These are phyloP conservation scores for Xylariales sp. DNA, from an alignment of 2,329 filamentous ascomycete species.

Conservation along the genomic window DNA sequence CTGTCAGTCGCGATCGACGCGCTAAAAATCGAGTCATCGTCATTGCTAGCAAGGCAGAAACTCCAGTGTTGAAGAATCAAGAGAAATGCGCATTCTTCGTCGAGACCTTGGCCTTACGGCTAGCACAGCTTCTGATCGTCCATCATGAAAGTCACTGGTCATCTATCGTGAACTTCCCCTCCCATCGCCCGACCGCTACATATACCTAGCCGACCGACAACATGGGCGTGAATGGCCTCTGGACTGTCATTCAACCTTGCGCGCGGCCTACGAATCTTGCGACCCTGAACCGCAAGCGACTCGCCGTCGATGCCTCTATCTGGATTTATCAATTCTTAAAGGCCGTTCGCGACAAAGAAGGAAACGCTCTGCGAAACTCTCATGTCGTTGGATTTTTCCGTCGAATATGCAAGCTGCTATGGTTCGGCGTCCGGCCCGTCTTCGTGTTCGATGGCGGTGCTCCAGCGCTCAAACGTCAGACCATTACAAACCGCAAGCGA, in stretches of 20 bases:
- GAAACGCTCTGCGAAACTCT: slow-evolving; percentile 91
- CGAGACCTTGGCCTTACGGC: not conserved
- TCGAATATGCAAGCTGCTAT: slow-evolving; percentile 94
- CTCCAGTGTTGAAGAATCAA: no score
- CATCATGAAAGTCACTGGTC: no score
- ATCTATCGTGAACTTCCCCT: no score
- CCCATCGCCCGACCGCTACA: no score
- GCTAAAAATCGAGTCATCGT: slow-evolving; percentile 6
- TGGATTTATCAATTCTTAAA: slow-evolving; percentile 99
- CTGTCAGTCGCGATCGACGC: slow-evolving; percentile 3
- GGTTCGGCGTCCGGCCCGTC: slow-evolving; percentile 92
- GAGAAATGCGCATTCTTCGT: no score
- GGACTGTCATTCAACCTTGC: slow-evolving; percentile 92
- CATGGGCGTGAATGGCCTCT: slow-evolving; percentile 98
- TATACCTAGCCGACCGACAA: no score
- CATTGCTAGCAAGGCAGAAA: slow-evolving; percentile 1
- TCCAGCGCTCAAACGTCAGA: slow-evolving; percentile 84
- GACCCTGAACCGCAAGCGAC: slow-evolving; percentile 90
- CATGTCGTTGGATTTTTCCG: slow-evolving; percentile 98
- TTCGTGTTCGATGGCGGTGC: slow-evolving; percentile 98
- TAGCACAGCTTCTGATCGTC: no score
- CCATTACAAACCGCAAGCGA: slow-evolving; percentile 72
- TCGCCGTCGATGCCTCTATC: slow-evolving; percentile 96
- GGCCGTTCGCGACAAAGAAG: slow-evolving; percentile 96
- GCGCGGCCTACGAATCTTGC: slow-evolving; percentile 94